Percentiles rank a stretch among this genome's conserved stretches.
phyloP scores from a whole-genome alignment of 2,329 filamentous ascomycete genomes.

The Apiospora sp. region DNA sequence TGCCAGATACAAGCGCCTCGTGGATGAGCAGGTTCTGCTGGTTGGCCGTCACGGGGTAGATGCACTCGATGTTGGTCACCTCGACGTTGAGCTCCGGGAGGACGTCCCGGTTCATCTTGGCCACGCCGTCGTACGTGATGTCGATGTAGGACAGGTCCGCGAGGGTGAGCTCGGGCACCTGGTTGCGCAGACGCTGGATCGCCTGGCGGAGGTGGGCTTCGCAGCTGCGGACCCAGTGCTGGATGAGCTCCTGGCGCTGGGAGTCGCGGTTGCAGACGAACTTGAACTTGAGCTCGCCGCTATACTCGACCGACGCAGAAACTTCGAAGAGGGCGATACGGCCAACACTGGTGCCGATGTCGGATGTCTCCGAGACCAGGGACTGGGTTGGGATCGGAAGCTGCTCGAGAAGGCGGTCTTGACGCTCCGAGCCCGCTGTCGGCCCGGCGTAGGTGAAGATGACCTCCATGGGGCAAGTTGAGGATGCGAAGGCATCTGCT shows the following conservation, averaged over 20 bases:
- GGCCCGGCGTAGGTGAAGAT: constrained; percentile 65
- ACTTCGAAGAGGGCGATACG: constrained; percentile 61
- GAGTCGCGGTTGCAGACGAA: constrained; percentile 54
- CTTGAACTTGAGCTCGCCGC: constrained; percentile 53
- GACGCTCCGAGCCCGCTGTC: constrained; percentile 55
- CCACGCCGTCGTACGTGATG: constrained; percentile 55
- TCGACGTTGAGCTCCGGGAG: constrained; percentile 51
- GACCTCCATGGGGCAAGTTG: constrained; percentile 62
- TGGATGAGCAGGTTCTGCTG: constrained; percentile 60
- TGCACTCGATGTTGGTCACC: constrained; percentile 55
- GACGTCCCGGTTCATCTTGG: constrained; percentile 52
- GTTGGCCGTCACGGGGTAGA: constrained; percentile 55
- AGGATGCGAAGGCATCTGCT: constrained; percentile 47
- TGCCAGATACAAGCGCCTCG: constrained; percentile 50
- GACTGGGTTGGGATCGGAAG: constrained; percentile 50
- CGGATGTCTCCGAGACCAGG: constrained; percentile 48
- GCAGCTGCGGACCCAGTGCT: constrained; percentile 56
- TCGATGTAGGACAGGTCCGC: constrained; percentile 58
- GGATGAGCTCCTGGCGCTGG: constrained; percentile 52
- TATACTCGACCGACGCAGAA: constrained; percentile 55
- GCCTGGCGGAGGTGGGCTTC: constrained; percentile 55
- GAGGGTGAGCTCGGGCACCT: constrained; percentile 57
- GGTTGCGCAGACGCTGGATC: constrained; percentile 49
- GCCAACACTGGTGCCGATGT: constrained; percentile 55
- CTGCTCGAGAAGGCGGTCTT: constrained; percentile 59